Evolutionary conservation across 441 rosid species (phyloP).

Genomic region (California macrophylla): DNA sequence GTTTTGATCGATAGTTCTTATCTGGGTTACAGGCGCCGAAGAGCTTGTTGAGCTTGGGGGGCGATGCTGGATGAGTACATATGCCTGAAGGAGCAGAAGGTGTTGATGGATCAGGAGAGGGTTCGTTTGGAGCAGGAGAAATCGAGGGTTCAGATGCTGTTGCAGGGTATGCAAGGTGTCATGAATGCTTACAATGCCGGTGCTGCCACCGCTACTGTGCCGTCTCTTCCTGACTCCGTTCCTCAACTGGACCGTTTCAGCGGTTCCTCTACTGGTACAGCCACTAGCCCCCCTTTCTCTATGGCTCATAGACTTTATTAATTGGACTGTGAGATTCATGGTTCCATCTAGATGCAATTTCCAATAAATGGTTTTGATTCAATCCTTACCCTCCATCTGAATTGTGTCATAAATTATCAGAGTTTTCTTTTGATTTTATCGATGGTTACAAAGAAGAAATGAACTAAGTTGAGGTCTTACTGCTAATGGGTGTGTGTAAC

Average conservation of each 20-base stretch:
- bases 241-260: neutral
- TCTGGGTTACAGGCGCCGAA: conserved; percentile 41
- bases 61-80: conserved; percentile 62
- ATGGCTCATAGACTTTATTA: neutral
- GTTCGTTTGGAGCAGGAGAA: conserved; percentile 53
- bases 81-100: conserved; percentile 55
- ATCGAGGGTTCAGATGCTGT: conserved; percentile 43
- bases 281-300: neutral
- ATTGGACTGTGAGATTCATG: neutral
- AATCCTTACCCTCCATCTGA: too few species aligned
- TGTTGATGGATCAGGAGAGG: conserved; percentile 50
- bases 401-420: too few species aligned
- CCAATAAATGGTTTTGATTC: too few species aligned
- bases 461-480: neutral
- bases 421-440: too few species aligned
- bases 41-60: conserved; percentile 58
- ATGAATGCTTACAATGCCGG: conserved; percentile 55
- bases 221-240: conserved; percentile 23
- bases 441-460: too few species aligned
- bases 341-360: too few species aligned
- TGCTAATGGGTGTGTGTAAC: neutral
- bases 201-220: conserved; percentile 18
- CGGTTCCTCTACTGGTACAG: conserved; percentile 36
- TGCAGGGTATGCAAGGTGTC: conserved; percentile 68
- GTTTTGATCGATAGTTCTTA: neutral